These are phyloP conservation scores for Lunasporangiospora selenospora DNA, from an alignment of 192 early-diverging fungal genomes.

Conservation along the genomic window DNA sequence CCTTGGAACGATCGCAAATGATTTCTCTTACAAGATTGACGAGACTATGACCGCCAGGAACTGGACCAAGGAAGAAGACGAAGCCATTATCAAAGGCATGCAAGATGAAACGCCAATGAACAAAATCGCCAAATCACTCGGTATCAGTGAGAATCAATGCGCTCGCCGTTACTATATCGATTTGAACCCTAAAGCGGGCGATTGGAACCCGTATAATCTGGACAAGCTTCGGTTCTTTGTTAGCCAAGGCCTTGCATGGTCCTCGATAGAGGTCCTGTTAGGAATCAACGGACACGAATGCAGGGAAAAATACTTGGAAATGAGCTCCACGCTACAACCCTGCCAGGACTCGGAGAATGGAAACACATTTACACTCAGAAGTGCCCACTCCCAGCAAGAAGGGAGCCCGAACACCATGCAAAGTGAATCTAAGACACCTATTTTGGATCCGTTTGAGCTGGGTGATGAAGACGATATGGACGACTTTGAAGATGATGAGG, in stretches of 20 bases:
- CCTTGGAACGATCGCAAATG: background rate
- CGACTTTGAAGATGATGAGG: background rate
- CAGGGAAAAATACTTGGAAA: slow-evolving; percentile 19
- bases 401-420: too few species aligned
- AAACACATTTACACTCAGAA: background rate
- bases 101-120: slow-evolving; percentile 1
- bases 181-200: slow-evolving; percentile 1
- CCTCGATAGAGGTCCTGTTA: slow-evolving; percentile 1
- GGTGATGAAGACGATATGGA: background rate
- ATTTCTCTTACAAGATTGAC: slow-evolving; percentile 4
- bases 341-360: background rate
- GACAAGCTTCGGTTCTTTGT: slow-evolving; percentile 27
- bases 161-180: slow-evolving; percentile 4
- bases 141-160: background rate
- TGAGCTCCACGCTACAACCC: background rate
- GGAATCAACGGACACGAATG: slow-evolving; percentile 22
- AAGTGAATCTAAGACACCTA: too few species aligned
- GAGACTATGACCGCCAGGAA: background rate
- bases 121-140: slow-evolving; percentile 5
- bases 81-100: background rate
- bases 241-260: slow-evolving; percentile 23
- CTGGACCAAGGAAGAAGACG: slow-evolving; percentile 38
- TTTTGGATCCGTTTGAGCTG: too few species aligned
- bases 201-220: slow-evolving; percentile 9
- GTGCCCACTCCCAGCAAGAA: too few species aligned